Percentiles rank a stretch among this genome's conserved stretches.
These are phyloP conservation scores for Rasamsonia emersonii DNA, from an alignment of 2,329 filamentous ascomycete genomes.

Conservation along the genomic window DNA sequence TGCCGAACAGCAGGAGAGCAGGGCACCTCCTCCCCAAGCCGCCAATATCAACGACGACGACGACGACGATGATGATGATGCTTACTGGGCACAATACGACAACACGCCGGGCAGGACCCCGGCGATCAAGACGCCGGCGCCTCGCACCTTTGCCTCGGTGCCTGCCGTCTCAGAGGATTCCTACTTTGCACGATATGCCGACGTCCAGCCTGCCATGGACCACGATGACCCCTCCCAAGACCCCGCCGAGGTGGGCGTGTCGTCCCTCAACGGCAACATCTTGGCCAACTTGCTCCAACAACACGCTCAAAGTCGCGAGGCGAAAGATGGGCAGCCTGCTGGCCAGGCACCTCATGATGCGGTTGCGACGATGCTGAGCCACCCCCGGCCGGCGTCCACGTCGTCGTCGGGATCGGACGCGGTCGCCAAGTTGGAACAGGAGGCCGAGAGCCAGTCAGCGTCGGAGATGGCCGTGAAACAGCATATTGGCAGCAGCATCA, in stretches of 20 bases:
- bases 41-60: conserved; percentile 19
- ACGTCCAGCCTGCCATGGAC: conserved; percentile 58
- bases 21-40: no score
- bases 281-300: conserved; percentile 33
- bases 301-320: conserved; percentile 19
- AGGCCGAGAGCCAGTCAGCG: conserved; percentile 43
- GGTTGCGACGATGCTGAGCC: conserved; percentile 25
- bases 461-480: conserved; percentile 54
- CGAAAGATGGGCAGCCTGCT: conserved; percentile 15
- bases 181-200: conserved; percentile 54
- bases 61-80: conserved; percentile 52
- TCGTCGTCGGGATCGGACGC: conserved; percentile 38
- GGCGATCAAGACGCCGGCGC: conserved; percentile 28
- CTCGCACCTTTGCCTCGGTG: conserved; percentile 16
- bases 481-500: conserved; percentile 56
- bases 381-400: conserved; percentile 36
- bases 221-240: conserved; percentile 53
- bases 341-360: conserved; percentile 15
- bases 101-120: conserved; percentile 46
- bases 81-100: conserved; percentile 59
- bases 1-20: conserved; percentile 15
- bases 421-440: conserved; percentile 47
- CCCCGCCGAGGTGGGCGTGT: conserved; percentile 37
- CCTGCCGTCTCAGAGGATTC: conserved; percentile 43
- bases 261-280: conserved; percentile 47